Evolutionary conservation across 139 green algal genomes (phyloP), one percentile per base, ranked within the genome.

Genomic region (Chlamydomonas sp.): DNA sequence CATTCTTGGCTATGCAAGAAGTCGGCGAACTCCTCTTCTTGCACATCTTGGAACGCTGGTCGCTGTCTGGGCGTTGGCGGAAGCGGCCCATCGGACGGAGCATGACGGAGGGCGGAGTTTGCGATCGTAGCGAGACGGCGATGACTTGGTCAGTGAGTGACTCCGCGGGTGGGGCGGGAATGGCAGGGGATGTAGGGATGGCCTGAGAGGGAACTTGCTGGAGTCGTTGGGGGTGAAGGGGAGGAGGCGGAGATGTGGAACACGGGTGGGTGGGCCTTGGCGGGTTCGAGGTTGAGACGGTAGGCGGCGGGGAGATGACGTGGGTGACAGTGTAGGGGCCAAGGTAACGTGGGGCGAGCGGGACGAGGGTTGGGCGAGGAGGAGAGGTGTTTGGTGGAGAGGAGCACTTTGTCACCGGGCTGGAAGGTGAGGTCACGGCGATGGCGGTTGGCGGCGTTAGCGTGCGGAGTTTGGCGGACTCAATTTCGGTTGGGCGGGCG

Each of bases 171-270:
- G n/a, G n/a, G n/a, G n/a, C n/a, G n/a, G n/a, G n/a, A n/a, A n/a
- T n/a, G n/a, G n/a, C n/a, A n/a, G n/a, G n/a, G n/a, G n/a, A n/a
- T n/a, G n/a, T n/a, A n/a, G n/a, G n/a, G n/a, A n/a, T n/a, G 16
- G 3, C 1, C 85, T 78, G 20, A 76, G 61, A 1, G 85, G 78
- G 31, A 90, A 90, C 14, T 63, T 59, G 62, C 10, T 18, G 4
- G 60, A 0, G 62, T 78, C n/a, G 59, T 62, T 82, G 58, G 20
- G 3, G 15, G 57, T 85, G 78, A 78, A 90, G 49, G 85, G 85
- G 60, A 85, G 85, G 10, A 90, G 85, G 62, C 85, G 63, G 78
- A 81, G 2, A 85, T 57, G 71, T 90, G 77, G 78, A 90, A 85
- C 5, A 90, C 85, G 16, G 85, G 85, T 16, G 85, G 85, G 31